Evolutionary conservation across 2,329 filamentous ascomycete species (phyloP), one percentile per base, ranked within the genome.

Genomic region (Talaromyces albobiverticillius): DNA sequence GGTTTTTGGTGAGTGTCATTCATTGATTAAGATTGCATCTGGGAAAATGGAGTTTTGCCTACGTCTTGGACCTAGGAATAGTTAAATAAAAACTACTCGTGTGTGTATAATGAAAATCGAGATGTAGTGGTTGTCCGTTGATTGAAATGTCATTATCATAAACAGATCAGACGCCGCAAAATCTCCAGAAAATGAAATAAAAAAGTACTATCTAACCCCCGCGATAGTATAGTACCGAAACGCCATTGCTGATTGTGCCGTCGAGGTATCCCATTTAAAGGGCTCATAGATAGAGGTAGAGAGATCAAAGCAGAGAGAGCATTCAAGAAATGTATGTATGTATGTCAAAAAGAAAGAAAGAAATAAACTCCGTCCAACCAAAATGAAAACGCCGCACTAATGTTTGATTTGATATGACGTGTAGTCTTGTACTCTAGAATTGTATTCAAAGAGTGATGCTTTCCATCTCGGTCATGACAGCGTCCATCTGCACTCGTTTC

Each of bases 401-500:
- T 29, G 32, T 34, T n/a, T 26, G 32, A 49, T 49, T 49, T 29
- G 32, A 18, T 36, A 16, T 34, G 31, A 34, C 11, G n/a, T n/a
- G 3, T 11, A 34, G 11, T 34, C 31, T 14, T 34, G 13, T 34
- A 34, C 13, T 18, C 18, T n/a, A n/a, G n/a, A n/a, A n/a, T 4
- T 38, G 34, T 5, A 38, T 11, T 60, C 66, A 73, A 56, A 73
- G 60, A 41, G 68, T 68, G 50, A 74, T 64, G 34, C 70, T 66
- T 58, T 74, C 90, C 67, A 97, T 81, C 71, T 96, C 93, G 58
- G 92, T 82, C 79, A 92, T 88, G 69, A 96, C 78, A 65, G 91
- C 85, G 40, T 90, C 90, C 79, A 96, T 89, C 73, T 96, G 90
- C 9, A 93, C 93, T 40, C 92, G 81, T 74, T 95, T 96, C 41